phyloP scores from a whole-genome alignment of 177 flowering plant species.

The Vitis hybrid region DNA sequence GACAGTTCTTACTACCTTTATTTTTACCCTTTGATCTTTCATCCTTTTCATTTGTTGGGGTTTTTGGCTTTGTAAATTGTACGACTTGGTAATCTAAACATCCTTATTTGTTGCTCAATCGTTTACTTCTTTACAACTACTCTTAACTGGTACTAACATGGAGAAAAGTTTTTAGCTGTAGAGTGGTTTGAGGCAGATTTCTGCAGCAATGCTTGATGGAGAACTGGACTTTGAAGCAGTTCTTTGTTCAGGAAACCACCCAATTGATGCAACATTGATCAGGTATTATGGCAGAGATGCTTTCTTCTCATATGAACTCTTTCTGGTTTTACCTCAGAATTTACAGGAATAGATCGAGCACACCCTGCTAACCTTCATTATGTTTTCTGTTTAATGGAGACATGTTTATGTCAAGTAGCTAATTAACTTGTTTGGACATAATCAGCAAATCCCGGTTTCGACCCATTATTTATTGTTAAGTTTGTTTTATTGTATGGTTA shows the following conservation, averaged over 20 bases:
- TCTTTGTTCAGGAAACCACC: neutral
- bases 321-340: too few species aligned
- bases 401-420: neutral
- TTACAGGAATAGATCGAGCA: too few species aligned
- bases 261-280: neutral
- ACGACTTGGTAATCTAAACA: conserved; percentile 6
- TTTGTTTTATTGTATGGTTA: neutral
- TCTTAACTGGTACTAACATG: neutral
- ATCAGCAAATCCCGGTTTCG: neutral
- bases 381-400: too few species aligned
- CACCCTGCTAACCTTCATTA: too few species aligned
- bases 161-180: neutral
- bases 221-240: neutral
- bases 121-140: neutral
- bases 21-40: neutral
- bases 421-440: neutral
- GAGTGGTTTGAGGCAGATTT: neutral
- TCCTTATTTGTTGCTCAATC: neutral
- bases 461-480: neutral
- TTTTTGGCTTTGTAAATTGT: conserved; percentile 2
- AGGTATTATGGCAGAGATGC: neutral
- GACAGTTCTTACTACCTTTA: neutral
- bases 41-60: neutral
- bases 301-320: neutral
- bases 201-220: neutral